Conservation (phyloP, 129 eudicot species). For the Chrysanthemum seticuspe region DNA sequence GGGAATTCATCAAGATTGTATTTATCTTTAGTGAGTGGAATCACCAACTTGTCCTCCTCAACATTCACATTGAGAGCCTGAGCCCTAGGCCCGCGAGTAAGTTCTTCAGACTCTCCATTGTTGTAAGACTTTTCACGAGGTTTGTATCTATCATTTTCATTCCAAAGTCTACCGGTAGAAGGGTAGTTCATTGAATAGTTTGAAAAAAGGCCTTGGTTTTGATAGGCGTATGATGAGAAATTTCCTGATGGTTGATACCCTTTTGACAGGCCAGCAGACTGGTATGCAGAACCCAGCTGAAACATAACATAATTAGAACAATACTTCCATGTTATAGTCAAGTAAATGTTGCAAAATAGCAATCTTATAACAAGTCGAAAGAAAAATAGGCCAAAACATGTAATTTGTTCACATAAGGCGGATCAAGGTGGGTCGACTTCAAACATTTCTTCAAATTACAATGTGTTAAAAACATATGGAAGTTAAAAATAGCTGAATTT, state of each 20-base stretch:
- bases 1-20: constrained; percentile 62
- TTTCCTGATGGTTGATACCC: constrained; percentile 48
- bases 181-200: constrained; percentile 45
- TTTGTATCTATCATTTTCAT: constrained; percentile 46
- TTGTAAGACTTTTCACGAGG: constrained; percentile 45
- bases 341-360: neutral
- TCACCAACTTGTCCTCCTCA: constrained; percentile 41
- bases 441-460: too few relatives aligned
- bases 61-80: constrained; percentile 28
- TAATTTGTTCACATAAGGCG: too few relatives aligned
- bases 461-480: too few relatives aligned
- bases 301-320: neutral
- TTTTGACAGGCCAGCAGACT: constrained; percentile 34
- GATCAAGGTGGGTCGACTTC: too few relatives aligned
- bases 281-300: constrained; percentile 62
- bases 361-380: too few relatives aligned
- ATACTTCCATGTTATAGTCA: neutral
- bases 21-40: constrained; percentile 31
- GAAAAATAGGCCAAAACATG: too few relatives aligned
- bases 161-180: constrained; percentile 55
- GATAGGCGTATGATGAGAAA: constrained; percentile 42
- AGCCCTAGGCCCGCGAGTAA: constrained; percentile 83
- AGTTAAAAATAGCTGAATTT: too few relatives aligned
- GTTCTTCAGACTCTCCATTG: constrained; percentile 57
- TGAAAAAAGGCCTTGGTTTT: constrained; percentile 46